Evolutionary conservation across 2,329 filamentous ascomycete genomes (phyloP), one percentile per base, ranked within the genome.

Genomic region (Trichocomaceae sp.): DNA sequence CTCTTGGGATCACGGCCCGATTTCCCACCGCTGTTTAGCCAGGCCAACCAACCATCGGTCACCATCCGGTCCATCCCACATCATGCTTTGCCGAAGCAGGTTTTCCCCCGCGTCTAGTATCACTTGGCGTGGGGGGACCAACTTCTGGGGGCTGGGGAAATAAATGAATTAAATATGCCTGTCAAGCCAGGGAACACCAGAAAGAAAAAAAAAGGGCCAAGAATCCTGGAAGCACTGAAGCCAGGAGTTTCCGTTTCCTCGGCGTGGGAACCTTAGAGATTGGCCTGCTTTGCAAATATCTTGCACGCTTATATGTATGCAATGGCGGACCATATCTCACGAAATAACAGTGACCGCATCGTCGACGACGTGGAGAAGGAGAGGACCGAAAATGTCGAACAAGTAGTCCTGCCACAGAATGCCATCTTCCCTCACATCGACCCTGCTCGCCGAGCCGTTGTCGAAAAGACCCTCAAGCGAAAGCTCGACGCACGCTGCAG

Each of bases 401-500:
- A 19, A n/a, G 37, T 17, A 3, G n/a, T 9, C 8, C 3, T 19
- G 37, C n/a, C 37, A 8, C 37, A 19, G 2, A 41, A 10, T 19
- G 37, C 17, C 37, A 4, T 19, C 17, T 41, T 41, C 37, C 37
- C 37, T 41, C 37, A 41, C 37, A 41, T 41, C 19, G 37, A 41
- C 37, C 37, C 37, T 17, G 37, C 37, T 41, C 37, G 37, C 10
- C 39, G 39, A 5, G 39, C 22, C 6, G 49, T 37, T 1, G 33
- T 42, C 31, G 49, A 51, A 20, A 23, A 29, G n/a, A 29, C 23
- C 3, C 49, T 51, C 23, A 42, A 44, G 20, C 39, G 26, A 13
- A 55, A 55, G 22, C 47, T 55, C 12, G 53, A 55, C 22, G 9
- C 50, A 15, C 23, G 37, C 13, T 13, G 50, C 46, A 23, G 47